Percentiles rank a stretch among this genome's conserved stretches.
These are phyloP conservation scores for Starmerella asiatica DNA, from an alignment of 805 yeast species.

Conservation along the genomic window DNA sequence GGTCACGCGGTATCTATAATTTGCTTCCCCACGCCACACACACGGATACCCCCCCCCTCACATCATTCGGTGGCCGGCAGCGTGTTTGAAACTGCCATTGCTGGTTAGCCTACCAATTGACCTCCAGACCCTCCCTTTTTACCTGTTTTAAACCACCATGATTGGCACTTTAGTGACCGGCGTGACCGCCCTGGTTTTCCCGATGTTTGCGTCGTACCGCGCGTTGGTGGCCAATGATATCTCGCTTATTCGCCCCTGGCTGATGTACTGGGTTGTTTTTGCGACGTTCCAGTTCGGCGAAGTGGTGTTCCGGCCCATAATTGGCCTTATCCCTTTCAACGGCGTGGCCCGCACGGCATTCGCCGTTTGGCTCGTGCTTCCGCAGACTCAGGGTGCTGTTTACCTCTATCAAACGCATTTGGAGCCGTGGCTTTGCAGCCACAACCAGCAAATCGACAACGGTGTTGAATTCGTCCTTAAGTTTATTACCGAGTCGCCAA, in stretches of 20 bases:
- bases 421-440: constrained; percentile 29
- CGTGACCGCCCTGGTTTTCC: constrained; percentile 33
- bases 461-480: constrained; percentile 16
- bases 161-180: constrained; percentile 14
- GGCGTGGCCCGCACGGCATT: constrained; percentile 35
- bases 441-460: constrained; percentile 29
- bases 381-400: constrained; percentile 37
- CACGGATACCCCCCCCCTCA: too few relatives aligned
- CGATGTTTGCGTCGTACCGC: constrained; percentile 46
- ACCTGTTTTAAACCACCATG: constrained; percentile 7
- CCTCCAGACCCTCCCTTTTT: background rate
- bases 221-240: constrained; percentile 37
- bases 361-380: constrained; percentile 49
- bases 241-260: constrained; percentile 33
- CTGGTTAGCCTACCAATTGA: too few relatives aligned
- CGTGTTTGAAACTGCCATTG: too few relatives aligned
- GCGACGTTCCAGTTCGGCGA: constrained; percentile 33
- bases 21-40: too few relatives aligned
- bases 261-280: constrained; percentile 55
- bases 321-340: constrained; percentile 42
- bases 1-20: too few relatives aligned
- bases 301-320: constrained; percentile 34
- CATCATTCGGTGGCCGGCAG: too few relatives aligned
- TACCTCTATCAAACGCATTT: constrained; percentile 30
- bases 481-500: constrained; percentile 6